Evolutionary conservation across 495 filamentous ascomycete genomes (phyloP).

Genomic region (Penicillium mononematosum): DNA sequence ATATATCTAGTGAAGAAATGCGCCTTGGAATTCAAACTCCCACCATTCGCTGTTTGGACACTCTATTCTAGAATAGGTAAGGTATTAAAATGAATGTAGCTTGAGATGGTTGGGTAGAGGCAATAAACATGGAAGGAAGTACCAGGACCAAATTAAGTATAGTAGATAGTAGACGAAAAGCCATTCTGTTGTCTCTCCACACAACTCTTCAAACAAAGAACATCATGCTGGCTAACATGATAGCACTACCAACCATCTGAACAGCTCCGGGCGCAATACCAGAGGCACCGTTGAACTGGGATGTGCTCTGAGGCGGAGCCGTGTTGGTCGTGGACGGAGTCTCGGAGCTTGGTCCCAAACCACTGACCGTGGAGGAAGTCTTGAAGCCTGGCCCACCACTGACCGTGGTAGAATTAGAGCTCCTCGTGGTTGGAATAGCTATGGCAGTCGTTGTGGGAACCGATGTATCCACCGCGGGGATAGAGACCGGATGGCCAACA

Average conservation of each 20-base stretch:
- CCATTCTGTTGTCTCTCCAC: slow-evolving; percentile 1
- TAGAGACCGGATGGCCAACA: slow-evolving; percentile 5
- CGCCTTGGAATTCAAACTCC: slow-evolving; percentile 4
- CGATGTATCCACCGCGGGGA: slow-evolving; percentile 3
- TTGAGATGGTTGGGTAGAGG: slow-evolving; percentile 4
- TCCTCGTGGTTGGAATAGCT: slow-evolving; percentile 47
- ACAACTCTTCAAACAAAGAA: slow-evolving; percentile 1
- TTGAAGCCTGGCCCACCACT: no score
- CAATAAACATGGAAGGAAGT: not conserved
- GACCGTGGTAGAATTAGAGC: not conserved
- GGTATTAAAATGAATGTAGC: slow-evolving; percentile 8
- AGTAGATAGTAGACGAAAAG: not conserved
- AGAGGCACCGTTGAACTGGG: not conserved
- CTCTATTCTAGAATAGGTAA: slow-evolving; percentile 6
- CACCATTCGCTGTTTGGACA: not conserved
- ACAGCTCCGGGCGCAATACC: not conserved
- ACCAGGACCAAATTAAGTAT: not conserved
- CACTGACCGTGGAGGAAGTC: not conserved
- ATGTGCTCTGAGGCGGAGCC: not conserved
- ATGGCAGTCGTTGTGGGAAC: slow-evolving; percentile 30
- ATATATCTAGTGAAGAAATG: slow-evolving; percentile 6
- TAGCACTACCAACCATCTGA: slow-evolving; percentile 1
- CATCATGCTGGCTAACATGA: slow-evolving; percentile 4
- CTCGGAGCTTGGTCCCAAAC: slow-evolving; percentile 3
- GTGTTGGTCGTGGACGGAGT: slow-evolving; percentile 4